Conservation (phyloP, 2,329 filamentous ascomycete species). For the Sclerotinia glacialis region DNA sequence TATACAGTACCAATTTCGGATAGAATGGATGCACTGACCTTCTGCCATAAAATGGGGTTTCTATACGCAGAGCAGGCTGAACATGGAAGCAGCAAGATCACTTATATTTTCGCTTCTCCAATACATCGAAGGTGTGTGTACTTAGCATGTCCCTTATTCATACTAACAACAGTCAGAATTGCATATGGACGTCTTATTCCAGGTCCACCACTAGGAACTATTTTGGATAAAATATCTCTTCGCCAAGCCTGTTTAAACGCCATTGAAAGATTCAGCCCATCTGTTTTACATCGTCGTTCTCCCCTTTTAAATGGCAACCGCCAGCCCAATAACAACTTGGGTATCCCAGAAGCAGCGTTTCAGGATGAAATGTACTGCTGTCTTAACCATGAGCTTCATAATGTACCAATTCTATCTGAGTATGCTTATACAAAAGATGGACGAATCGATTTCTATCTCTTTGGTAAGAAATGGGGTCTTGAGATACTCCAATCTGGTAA, state of each 20-base stretch:
- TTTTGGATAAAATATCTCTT: background rate
- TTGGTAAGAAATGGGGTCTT: background rate
- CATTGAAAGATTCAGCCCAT: constrained; percentile 6
- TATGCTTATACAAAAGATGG: constrained; percentile 5
- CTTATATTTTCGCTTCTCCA: constrained; percentile 11
- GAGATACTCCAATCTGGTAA: background rate
- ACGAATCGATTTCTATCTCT: constrained; percentile 10
- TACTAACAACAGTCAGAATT: background rate
- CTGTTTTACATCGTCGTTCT: background rate
- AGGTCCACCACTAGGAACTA: background rate
- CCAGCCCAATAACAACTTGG: background rate
- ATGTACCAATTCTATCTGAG: constrained; percentile 2
- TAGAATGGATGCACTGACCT: background rate
- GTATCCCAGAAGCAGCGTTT: background rate
- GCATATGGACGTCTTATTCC: constrained; percentile 5
- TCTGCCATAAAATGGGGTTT: constrained; percentile 7
- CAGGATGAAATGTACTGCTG: constrained; percentile 11
- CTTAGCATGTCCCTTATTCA: background rate
- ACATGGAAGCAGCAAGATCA: background rate
- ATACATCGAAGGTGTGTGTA: background rate
- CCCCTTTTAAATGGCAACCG: background rate
- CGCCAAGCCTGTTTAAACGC: constrained; percentile 4
- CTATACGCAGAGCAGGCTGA: background rate
- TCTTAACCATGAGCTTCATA: background rate
- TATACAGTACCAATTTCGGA: background rate